Percentiles rank a stretch among this genome's conserved stretches.
Conservation (phyloP, 306 rosid species). For the Cucurbita pepo region DNA sequence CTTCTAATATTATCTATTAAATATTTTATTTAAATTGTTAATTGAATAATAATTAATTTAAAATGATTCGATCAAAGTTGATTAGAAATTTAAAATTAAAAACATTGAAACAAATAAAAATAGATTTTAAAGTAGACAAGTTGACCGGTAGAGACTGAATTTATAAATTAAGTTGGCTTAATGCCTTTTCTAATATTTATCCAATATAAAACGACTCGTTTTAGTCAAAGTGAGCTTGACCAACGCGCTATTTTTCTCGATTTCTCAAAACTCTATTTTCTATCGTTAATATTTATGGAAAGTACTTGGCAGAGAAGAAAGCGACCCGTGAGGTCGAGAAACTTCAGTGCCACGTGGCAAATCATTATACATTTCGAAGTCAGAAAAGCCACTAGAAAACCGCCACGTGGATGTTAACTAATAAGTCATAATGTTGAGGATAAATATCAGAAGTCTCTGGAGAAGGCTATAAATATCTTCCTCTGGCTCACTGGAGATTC, state of each 20-base stretch:
- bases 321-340: conserved; percentile 28
- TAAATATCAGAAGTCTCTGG: conserved; percentile 44
- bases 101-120: no score
- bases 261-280: neutral
- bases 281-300: neutral
- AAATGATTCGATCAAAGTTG: no score
- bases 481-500: neutral
- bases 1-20: no score
- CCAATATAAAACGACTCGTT: neutral
- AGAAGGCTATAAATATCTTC: conserved; percentile 55
- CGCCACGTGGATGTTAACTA: conserved; percentile 30
- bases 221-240: neutral
- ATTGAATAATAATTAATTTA: no score
- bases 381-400: conserved; percentile 15
- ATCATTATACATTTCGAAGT: conserved; percentile 6
- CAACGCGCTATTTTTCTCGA: neutral
- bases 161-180: no score
- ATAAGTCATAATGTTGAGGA: neutral
- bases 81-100: no score
- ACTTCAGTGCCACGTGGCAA: conserved; percentile 32
- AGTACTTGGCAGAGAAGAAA: conserved; percentile 10
- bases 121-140: no score
- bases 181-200: neutral
- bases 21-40: no score
- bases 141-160: no score